Percentiles rank a stretch among this genome's conserved stretches.
These are phyloP conservation scores for Kickxella alabastrina DNA, from an alignment of 192 early-diverging fungal species.

Conservation along the genomic window DNA sequence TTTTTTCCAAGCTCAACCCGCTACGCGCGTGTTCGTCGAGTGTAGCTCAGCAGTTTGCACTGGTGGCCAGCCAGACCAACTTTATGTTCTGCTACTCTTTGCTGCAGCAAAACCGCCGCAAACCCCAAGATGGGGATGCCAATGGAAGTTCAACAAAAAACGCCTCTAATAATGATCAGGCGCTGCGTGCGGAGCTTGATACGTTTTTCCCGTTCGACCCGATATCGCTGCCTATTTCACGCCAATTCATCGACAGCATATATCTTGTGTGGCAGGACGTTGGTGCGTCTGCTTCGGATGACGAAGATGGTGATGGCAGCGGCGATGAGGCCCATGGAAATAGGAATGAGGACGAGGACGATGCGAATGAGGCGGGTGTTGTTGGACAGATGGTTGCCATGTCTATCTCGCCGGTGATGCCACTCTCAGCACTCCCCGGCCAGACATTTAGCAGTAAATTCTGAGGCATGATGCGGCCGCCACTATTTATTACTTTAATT, in stretches of 20 bases:
- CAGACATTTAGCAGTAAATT: too few species aligned
- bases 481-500: too few species aligned
- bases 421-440: constrained; percentile 13
- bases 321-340: constrained; percentile 54
- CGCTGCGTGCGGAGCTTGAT: constrained; percentile 55
- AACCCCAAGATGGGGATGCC: constrained; percentile 8
- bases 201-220: constrained; percentile 96
- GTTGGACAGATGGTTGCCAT: constrained; percentile 38
- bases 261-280: constrained; percentile 80
- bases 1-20: constrained; percentile 76
- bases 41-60: constrained; percentile 82
- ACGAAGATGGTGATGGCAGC: constrained; percentile 51
- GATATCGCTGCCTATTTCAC: constrained; percentile 67
- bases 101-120: constrained; percentile 59
- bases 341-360: constrained; percentile 48
- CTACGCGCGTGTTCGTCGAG: constrained; percentile 69
- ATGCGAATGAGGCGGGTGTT: constrained; percentile 37
- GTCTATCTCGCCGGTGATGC: constrained; percentile 39
- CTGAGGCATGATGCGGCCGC: too few species aligned
- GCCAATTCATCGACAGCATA: constrained; percentile 61
- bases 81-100: constrained; percentile 86
- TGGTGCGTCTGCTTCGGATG: constrained; percentile 50
- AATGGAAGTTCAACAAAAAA: not conserved
- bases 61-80: constrained; percentile 69
- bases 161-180: constrained; percentile 12